Conservation (phyloP, 2,329 filamentous ascomycete species). For the Thelonectria discophora region DNA sequence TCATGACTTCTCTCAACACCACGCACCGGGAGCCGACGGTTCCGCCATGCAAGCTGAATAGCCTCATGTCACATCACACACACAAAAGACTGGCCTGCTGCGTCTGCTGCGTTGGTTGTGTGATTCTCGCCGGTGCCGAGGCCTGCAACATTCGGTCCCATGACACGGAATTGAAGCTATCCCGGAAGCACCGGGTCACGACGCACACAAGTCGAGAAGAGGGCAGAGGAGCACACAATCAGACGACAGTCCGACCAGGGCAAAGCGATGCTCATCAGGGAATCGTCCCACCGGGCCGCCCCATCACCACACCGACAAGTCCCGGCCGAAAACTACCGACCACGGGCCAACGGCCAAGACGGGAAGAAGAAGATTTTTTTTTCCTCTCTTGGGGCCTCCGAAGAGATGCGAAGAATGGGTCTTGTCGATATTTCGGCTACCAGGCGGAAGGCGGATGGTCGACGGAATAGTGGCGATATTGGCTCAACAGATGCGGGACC, state of each 20-base stretch:
- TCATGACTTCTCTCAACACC: background rate
- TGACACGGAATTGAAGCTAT: constrained; percentile 7
- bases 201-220: background rate
- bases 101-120: too few relatives aligned
- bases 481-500: constrained; percentile 3
- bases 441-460: constrained; percentile 1
- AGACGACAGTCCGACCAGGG: constrained; percentile 22
- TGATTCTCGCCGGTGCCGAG: constrained; percentile 4
- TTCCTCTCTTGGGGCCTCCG: background rate
- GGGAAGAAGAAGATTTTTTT: constrained; percentile 9
- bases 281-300: constrained; percentile 13
- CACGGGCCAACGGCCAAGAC: constrained; percentile 29
- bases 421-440: background rate
- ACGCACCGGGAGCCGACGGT: background rate
- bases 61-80: constrained; percentile 13
- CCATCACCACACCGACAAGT: constrained; percentile 29
- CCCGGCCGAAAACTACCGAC: constrained; percentile 40
- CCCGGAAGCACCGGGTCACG: constrained; percentile 28
- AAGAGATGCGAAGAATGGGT: background rate
- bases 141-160: constrained; percentile 3
- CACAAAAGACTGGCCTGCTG: background rate
- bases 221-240: constrained; percentile 19
- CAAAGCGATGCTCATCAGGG: constrained; percentile 1
- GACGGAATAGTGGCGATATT: background rate
- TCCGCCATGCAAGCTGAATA: constrained; percentile 6